Percentiles rank a stretch among this genome's conserved stretches.
These are phyloP conservation scores for Camelina hispida DNA, from an alignment of 345 rosid species.

Conservation along the genomic window DNA sequence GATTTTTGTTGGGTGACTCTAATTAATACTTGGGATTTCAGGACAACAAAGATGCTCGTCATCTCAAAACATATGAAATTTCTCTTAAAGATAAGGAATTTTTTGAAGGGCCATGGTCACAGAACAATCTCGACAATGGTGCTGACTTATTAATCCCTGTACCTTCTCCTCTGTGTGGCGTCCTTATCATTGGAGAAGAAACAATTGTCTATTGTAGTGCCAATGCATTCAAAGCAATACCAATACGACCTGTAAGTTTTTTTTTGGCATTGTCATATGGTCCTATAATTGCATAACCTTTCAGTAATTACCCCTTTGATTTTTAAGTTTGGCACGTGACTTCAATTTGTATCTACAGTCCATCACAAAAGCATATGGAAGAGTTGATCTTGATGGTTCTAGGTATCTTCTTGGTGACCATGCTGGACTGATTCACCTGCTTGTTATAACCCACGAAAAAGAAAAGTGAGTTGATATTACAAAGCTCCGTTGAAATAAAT, in stretches of 20 bases:
- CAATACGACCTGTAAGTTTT: constrained; percentile 73
- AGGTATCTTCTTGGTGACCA: constrained; percentile 95
- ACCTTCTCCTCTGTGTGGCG: constrained; percentile 90
- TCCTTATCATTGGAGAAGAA: constrained; percentile 92
- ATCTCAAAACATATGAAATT: constrained; percentile 90
- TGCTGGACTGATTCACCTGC: constrained; percentile 82
- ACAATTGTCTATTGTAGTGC: constrained; percentile 91
- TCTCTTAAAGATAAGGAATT: constrained; percentile 78
- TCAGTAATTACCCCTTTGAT: constrained; percentile 16
- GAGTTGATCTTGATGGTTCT: constrained; percentile 94
- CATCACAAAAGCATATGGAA: constrained; percentile 89
- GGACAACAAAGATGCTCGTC: constrained; percentile 97
- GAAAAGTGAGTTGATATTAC: constrained; percentile 67
- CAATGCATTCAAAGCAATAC: constrained; percentile 80
- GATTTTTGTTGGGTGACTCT: constrained; percentile 1
- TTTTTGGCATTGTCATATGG: constrained; percentile 15
- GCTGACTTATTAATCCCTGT: constrained; percentile 88
- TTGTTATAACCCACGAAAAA: constrained; percentile 89
- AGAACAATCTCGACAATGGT: constrained; percentile 89
- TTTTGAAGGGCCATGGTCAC: constrained; percentile 93
- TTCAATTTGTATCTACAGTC: constrained; percentile 53
- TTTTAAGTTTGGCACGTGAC: constrained; percentile 21
- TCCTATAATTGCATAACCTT: constrained; percentile 14
- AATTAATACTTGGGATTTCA: constrained; percentile 38
- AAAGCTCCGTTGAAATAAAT: constrained; percentile 9